Percentiles rank a stretch among this genome's conserved stretches.
These are phyloP conservation scores for Xerophyta viscosa DNA, from an alignment of 106 monocot genomes.

Conservation along the genomic window DNA sequence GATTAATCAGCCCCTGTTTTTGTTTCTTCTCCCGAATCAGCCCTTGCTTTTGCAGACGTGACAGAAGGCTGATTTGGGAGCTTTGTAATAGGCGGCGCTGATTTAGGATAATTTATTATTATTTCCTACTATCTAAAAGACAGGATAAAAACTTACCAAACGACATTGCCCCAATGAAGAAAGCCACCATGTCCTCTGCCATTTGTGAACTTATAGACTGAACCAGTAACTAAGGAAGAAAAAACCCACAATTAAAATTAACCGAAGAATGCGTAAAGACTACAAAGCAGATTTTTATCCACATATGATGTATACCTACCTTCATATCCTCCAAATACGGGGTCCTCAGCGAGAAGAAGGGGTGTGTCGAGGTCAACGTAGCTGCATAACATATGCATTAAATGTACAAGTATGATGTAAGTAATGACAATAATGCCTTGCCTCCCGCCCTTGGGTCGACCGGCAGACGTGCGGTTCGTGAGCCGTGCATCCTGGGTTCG, in stretches of 20 bases:
- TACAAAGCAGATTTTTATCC: not conserved
- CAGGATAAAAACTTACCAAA: slow-evolving; percentile 42
- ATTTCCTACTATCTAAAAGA: too few relatives aligned
- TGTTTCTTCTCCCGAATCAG: too few relatives aligned
- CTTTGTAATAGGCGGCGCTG: too few relatives aligned
- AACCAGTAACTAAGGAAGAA: slow-evolving; percentile 48
- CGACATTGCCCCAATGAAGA: slow-evolving; percentile 61
- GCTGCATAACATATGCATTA: slow-evolving; percentile 22
- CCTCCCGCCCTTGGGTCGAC: too few relatives aligned
- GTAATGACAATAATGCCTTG: too few relatives aligned
- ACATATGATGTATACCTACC: slow-evolving; percentile 23
- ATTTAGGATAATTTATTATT: too few relatives aligned
- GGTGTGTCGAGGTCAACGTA: slow-evolving; percentile 94
- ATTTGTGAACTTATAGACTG: slow-evolving; percentile 77
- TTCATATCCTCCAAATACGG: slow-evolving; percentile 85
- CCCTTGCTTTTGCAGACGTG: too few relatives aligned
- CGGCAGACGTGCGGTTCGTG: too few relatives aligned
- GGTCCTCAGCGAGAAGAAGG: slow-evolving; percentile 73
- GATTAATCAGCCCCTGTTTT: too few relatives aligned
- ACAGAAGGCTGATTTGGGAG: too few relatives aligned
- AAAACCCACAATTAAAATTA: not conserved
- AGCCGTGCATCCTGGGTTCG: too few relatives aligned
- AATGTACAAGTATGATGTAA: not conserved
- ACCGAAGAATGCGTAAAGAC: not conserved
- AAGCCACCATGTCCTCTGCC: slow-evolving; percentile 84